A percentile compares a stretch with the other conserved stretches of the same genome.
phyloP scores from a whole-genome alignment of 108 stramenopile genomes.

The Conticribra weissflogii region DNA sequence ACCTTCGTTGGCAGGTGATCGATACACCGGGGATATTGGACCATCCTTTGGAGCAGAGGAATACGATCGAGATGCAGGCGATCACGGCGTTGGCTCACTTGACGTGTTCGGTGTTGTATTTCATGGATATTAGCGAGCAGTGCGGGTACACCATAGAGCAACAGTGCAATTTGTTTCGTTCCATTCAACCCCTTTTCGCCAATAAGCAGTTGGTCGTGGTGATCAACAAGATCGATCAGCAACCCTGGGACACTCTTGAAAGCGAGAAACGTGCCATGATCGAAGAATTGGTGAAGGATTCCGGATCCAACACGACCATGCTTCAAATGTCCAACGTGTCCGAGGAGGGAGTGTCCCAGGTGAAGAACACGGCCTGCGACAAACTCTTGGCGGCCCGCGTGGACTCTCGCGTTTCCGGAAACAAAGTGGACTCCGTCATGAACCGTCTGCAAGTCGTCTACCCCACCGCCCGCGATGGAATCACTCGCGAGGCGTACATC shows the following conservation, averaged over 20 bases:
- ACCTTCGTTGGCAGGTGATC: slow-evolving; percentile 99
- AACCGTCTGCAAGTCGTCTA: slow-evolving; percentile 96
- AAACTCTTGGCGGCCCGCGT: slow-evolving; percentile 92
- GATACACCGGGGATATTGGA: slow-evolving; percentile 99
- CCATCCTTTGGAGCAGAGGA: slow-evolving; percentile 95
- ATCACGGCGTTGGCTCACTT: slow-evolving; percentile 99
- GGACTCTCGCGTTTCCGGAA: slow-evolving; percentile 86
- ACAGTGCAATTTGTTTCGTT: slow-evolving; percentile 93
- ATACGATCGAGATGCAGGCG: slow-evolving; percentile 99
- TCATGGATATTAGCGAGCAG: slow-evolving; percentile 97
- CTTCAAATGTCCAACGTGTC: slow-evolving; percentile 95
- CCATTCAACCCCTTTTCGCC: slow-evolving; percentile 96
- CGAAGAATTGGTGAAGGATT: slow-evolving; percentile 65
- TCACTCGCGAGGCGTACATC: slow-evolving; percentile 83
- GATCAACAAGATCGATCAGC: slow-evolving; percentile 96
- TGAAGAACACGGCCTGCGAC: slow-evolving; percentile 95
- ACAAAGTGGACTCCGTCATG: slow-evolving; percentile 95
- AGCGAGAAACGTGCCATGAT: slow-evolving; percentile 74
- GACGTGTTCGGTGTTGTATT: slow-evolving; percentile 96
- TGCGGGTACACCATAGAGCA: slow-evolving; percentile 98
- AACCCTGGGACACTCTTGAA: slow-evolving; percentile 91
- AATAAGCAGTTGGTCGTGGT: slow-evolving; percentile 98
- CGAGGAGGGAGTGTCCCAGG: slow-evolving; percentile 92
- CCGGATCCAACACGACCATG: slow-evolving; percentile 75
- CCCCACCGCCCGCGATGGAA: slow-evolving; percentile 91